Evolutionary conservation across 306 rosid species (phyloP).

Genomic region (Sicyos edulis): DNA sequence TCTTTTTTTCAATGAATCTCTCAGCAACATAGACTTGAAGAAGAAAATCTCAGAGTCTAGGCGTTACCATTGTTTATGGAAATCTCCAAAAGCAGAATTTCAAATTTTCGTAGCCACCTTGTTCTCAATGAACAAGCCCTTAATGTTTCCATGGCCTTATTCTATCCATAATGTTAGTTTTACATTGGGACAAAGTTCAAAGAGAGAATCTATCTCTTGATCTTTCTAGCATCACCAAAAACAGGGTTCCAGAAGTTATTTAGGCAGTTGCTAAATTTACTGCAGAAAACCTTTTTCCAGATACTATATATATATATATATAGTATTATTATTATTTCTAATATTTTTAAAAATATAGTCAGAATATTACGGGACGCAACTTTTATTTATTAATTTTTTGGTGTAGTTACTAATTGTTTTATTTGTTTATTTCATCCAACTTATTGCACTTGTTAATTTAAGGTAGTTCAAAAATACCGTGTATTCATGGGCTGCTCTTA

Average conservation of each 20-base stretch:
- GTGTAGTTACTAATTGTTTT: neutral
- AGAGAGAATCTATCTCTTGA: neutral
- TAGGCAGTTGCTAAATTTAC: neutral
- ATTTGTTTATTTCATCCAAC: neutral
- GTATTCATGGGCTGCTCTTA: slow-evolving; percentile 6
- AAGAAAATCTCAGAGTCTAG: neutral
- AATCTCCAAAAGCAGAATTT: neutral
- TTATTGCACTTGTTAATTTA: neutral
- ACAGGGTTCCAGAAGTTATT: neutral
- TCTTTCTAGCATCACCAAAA: neutral
- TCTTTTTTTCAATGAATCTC: neutral
- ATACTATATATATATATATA: neutral
- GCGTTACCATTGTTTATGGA: neutral
- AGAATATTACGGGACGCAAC: neutral
- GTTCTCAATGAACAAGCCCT: neutral
- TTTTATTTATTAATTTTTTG: neutral
- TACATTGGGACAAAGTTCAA: slow-evolving; percentile 13
- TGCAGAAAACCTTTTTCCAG: neutral
- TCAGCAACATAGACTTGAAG: neutral
- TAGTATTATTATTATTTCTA: neutral
- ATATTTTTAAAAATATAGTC: neutral
- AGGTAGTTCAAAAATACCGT: neutral
- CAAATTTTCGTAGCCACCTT: neutral
- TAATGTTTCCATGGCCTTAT: neutral
- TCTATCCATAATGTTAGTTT: slow-evolving; percentile 6